phyloP scores from a whole-genome alignment of 331 rosid genomes.

The Arachis monticola region DNA sequence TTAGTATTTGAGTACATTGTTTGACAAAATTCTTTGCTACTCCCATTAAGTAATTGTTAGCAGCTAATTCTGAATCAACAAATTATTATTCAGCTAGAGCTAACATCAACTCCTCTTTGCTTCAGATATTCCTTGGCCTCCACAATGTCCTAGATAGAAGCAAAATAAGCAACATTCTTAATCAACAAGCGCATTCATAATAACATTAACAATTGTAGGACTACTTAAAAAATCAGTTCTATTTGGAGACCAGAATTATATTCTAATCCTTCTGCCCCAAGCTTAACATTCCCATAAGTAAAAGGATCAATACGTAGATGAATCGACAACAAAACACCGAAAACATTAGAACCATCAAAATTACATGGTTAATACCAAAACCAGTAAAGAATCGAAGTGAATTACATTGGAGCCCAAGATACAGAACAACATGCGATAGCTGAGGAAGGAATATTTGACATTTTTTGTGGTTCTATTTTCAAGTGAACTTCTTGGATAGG shows the following conservation, averaged over 20 bases:
- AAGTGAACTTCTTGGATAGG: background rate
- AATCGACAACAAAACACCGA: background rate
- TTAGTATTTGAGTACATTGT: conserved; percentile 17
- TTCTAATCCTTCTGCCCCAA: background rate
- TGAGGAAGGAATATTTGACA: background rate
- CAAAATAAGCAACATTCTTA: conserved; percentile 24
- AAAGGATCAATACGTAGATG: background rate
- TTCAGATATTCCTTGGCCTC: conserved; percentile 82
- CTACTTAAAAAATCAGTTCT: background rate
- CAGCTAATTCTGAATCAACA: conserved; percentile 17
- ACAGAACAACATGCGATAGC: background rate
- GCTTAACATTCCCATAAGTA: background rate
- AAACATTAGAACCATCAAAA: background rate
- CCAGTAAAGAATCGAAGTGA: background rate
- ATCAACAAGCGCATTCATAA: background rate
- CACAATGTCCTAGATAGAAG: conserved; percentile 58
- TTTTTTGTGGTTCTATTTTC: background rate
- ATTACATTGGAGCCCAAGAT: background rate
- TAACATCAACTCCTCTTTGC: conserved; percentile 67
- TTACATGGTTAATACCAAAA: background rate
- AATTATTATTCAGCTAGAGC: conserved; percentile 52
- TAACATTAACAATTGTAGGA: background rate
- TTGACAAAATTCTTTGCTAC: conserved; percentile 20
- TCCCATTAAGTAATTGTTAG: conserved; percentile 23
- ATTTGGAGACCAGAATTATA: background rate